These are phyloP conservation scores for Fusarium sulawesiense DNA, from an alignment of 2,329 filamentous ascomycete genomes.

Conservation along the genomic window DNA sequence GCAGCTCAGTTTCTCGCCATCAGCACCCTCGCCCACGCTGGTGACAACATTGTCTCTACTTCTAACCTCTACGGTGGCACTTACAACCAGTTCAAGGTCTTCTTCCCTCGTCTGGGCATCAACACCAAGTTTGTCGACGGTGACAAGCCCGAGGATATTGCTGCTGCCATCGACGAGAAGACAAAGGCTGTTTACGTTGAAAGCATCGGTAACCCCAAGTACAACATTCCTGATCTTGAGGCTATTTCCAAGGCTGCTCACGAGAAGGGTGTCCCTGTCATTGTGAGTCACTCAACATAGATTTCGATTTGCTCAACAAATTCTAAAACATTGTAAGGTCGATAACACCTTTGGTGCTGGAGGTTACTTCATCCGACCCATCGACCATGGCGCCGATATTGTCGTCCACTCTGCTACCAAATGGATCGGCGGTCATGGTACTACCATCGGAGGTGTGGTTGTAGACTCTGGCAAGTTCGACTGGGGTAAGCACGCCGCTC, in stretches of 20 bases:
- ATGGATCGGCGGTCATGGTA: slow-evolving; percentile 97
- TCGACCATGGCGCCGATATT: slow-evolving; percentile 92
- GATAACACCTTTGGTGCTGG: slow-evolving; percentile 97
- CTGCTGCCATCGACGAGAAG: slow-evolving; percentile 85
- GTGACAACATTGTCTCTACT: slow-evolving; percentile 94
- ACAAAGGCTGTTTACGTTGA: slow-evolving; percentile 95
- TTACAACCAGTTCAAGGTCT: slow-evolving; percentile 97
- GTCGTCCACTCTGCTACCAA: slow-evolving; percentile 95
- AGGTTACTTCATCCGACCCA: slow-evolving; percentile 87
- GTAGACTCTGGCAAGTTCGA: slow-evolving; percentile 93
- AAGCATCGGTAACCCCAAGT: slow-evolving; percentile 92
- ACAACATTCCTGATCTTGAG: slow-evolving; percentile 93
- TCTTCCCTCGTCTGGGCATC: slow-evolving; percentile 87
- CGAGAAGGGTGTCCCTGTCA: slow-evolving; percentile 72
- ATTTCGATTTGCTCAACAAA: not conserved
- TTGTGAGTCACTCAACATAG: slow-evolving; percentile 58
- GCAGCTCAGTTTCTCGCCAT: slow-evolving; percentile 93
- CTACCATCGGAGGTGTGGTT: slow-evolving; percentile 87
- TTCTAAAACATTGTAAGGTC: slow-evolving; percentile 61
- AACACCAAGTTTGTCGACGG: slow-evolving; percentile 87
- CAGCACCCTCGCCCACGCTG: slow-evolving; percentile 82
- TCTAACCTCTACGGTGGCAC: slow-evolving; percentile 94
- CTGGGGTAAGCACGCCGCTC: slow-evolving; percentile 84
- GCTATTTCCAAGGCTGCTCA: slow-evolving; percentile 84
- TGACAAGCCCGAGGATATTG: slow-evolving; percentile 82